A percentile compares a stretch with the other conserved stretches of the same genome.
Evolutionary conservation across 306 rosid genomes (phyloP).

Genomic region (Gastrolobium bilobum): DNA sequence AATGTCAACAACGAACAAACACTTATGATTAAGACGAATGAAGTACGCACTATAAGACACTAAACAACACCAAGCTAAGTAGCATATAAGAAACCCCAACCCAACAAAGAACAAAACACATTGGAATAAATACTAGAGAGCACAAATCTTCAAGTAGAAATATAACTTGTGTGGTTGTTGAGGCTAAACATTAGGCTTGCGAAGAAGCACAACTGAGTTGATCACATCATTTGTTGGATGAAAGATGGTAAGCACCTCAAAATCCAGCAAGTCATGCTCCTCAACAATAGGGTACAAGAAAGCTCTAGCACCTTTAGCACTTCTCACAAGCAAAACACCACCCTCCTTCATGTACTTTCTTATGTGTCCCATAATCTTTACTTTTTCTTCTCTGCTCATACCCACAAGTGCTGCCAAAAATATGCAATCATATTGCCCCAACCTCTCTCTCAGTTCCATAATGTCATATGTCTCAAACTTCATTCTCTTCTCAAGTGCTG

Average conservation of each 20-base stretch:
- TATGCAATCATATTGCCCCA: slow-evolving; percentile 75
- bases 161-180: not conserved
- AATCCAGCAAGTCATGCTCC: slow-evolving; percentile 59
- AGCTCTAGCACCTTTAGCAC: slow-evolving; percentile 81
- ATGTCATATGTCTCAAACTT: slow-evolving; percentile 68
- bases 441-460: slow-evolving; percentile 62
- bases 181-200: slow-evolving; percentile 54
- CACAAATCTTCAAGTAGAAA: not conserved
- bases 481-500: slow-evolving; percentile 73
- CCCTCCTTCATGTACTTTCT: slow-evolving; percentile 76
- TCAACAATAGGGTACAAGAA: slow-evolving; percentile 80
- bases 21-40: not conserved
- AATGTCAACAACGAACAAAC: too few relatives aligned
- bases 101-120: slow-evolving; percentile 1
- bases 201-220: slow-evolving; percentile 74
- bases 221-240: slow-evolving; percentile 78
- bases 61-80: slow-evolving; percentile 14
- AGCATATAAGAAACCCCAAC: not conserved
- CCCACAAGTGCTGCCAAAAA: slow-evolving; percentile 88
- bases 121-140: not conserved
- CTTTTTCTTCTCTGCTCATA: slow-evolving; percentile 61
- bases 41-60: slow-evolving; percentile 10
- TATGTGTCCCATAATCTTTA: slow-evolving; percentile 63
- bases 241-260: slow-evolving; percentile 68
- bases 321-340: slow-evolving; percentile 69